Percentiles rank a stretch among this genome's conserved stretches.
Conservation (phyloP, 208 protist genomes). For the Wallacemonas sp. region DNA sequence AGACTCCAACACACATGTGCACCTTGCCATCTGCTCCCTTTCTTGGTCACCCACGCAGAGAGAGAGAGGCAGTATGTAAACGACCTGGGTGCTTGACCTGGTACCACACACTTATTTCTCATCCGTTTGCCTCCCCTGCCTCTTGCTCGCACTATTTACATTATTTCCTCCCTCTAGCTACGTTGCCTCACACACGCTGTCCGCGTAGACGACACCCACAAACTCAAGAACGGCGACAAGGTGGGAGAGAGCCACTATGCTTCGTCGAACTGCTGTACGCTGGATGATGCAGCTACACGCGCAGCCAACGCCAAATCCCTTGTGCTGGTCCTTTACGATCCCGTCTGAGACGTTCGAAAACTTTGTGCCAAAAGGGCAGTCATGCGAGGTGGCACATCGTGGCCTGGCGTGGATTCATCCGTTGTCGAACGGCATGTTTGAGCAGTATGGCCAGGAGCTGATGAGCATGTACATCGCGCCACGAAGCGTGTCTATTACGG, state of each 20-base stretch:
- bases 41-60: no score
- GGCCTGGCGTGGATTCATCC: slow-evolving; percentile 87
- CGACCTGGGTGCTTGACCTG: no score
- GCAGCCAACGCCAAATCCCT: slow-evolving; percentile 80
- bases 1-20: no score
- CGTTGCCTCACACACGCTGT: neutral
- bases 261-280: slow-evolving; percentile 36
- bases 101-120: no score
- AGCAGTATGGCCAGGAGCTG: slow-evolving; percentile 87
- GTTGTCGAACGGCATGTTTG: slow-evolving; percentile 81
- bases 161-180: no score
- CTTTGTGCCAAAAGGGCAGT: slow-evolving; percentile 79
- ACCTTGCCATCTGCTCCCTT: no score
- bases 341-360: slow-evolving; percentile 70
- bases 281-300: slow-evolving; percentile 77
- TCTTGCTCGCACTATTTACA: no score
- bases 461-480: slow-evolving; percentile 83
- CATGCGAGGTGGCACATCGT: slow-evolving; percentile 85
- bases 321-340: slow-evolving; percentile 76
- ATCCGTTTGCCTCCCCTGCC: no score
- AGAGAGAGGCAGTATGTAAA: no score
- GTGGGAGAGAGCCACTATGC: slow-evolving; percentile 29
- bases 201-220: no score
- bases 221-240: neutral
- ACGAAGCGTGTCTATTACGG: slow-evolving; percentile 72